Evolutionary conservation across 2,329 filamentous ascomycete species (phyloP).

Genomic region (Trichophyton benhamiae): DNA sequence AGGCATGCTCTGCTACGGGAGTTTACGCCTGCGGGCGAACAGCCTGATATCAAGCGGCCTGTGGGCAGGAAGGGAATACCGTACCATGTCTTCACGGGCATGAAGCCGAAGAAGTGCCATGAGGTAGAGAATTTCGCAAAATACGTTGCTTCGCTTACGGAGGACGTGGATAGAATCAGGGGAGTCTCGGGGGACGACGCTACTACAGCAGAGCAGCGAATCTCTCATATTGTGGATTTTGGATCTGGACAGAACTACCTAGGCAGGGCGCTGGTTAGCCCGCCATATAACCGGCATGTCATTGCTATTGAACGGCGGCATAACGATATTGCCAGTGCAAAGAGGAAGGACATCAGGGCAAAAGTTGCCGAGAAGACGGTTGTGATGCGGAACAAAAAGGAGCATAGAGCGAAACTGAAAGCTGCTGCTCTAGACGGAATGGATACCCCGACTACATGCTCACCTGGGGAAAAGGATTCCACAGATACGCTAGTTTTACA

Average conservation of each 20-base stretch:
- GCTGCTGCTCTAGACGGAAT: background rate
- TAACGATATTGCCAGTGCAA: slow-evolving; percentile 76
- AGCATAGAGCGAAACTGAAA: slow-evolving; percentile 12
- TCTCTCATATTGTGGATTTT: slow-evolving; percentile 89
- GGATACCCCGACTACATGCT: background rate
- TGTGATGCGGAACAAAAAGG: slow-evolving; percentile 71
- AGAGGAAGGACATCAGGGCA: slow-evolving; percentile 69
- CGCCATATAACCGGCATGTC: slow-evolving; percentile 74
- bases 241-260: slow-evolving; percentile 96
- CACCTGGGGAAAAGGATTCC: too few species aligned
- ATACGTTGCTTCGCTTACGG: slow-evolving; percentile 60
- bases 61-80: slow-evolving; percentile 48
- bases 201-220: slow-evolving; percentile 21
- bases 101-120: slow-evolving; percentile 92
- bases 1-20: slow-evolving; percentile 54
- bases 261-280: slow-evolving; percentile 70
- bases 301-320: slow-evolving; percentile 82
- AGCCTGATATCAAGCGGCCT: slow-evolving; percentile 12
- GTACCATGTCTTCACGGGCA: slow-evolving; percentile 66
- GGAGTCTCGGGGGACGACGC: slow-evolving; percentile 15
- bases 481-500: background rate
- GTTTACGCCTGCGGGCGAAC: slow-evolving; percentile 35
- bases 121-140: slow-evolving; percentile 85
- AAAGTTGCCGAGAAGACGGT: slow-evolving; percentile 61
- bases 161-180: slow-evolving; percentile 40